Evolutionary conservation across 768 basidiomycete species (phyloP).

Genomic region (Dendrothele bispora): DNA sequence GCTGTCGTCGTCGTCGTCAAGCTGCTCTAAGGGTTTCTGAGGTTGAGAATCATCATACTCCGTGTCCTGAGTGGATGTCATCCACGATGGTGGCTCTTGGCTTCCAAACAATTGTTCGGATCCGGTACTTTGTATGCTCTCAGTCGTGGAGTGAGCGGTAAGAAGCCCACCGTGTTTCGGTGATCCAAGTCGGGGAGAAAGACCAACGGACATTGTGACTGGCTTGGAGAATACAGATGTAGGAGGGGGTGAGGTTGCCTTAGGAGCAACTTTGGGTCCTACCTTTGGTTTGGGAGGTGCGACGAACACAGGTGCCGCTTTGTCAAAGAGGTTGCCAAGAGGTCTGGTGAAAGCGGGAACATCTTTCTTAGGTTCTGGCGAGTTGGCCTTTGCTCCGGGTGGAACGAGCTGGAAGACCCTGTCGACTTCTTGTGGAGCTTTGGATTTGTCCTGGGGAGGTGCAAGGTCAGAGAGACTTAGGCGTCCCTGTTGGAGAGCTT

Average conservation of each 20-base stretch:
- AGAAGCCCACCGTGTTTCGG: conserved; percentile 23
- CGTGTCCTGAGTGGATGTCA: conserved; percentile 60
- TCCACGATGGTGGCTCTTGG: conserved; percentile 50
- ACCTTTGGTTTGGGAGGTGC: conserved; percentile 34
- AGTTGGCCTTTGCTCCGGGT: neutral
- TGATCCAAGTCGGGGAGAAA: conserved; percentile 32
- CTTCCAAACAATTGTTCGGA: conserved; percentile 55
- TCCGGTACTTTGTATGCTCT: conserved; percentile 51
- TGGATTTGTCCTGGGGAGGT: conserved; percentile 35
- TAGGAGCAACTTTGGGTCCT: conserved; percentile 19
- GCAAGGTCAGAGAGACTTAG: conserved; percentile 66
- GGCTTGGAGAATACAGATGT: conserved; percentile 42
- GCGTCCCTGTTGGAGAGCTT: conserved; percentile 21
- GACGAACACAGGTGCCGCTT: conserved; percentile 50
- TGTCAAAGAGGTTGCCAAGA: conserved; percentile 54
- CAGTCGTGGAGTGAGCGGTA: conserved; percentile 54
- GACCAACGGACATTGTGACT: conserved; percentile 44
- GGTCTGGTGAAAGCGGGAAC: conserved; percentile 40
- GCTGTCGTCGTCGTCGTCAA: conserved; percentile 64
- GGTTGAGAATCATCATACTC: conserved; percentile 41
- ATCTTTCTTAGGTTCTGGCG: conserved; percentile 18
- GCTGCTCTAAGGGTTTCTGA: conserved; percentile 38
- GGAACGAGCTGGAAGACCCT: conserved; percentile 25
- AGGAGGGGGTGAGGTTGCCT: conserved; percentile 25
- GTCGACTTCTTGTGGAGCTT: conserved; percentile 30